phyloP scores from a whole-genome alignment of 2,329 filamentous ascomycete species.

The Aspergillus piperis region DNA sequence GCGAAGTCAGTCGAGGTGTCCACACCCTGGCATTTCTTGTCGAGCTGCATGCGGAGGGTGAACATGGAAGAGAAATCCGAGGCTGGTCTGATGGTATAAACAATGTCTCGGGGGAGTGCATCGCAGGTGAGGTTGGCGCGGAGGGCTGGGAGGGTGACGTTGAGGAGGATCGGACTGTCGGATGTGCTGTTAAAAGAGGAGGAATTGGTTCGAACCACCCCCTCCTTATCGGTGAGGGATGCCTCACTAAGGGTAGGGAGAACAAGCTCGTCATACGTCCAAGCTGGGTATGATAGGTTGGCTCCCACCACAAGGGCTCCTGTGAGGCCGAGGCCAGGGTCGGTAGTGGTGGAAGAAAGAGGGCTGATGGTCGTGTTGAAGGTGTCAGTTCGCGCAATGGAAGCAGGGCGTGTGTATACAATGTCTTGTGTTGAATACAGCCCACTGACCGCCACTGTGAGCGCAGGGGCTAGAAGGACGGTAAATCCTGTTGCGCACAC shows the following conservation, averaged over 20 bases:
- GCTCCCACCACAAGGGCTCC: conserved; percentile 28
- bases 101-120: not conserved
- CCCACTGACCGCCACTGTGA: conserved; percentile 19
- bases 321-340: conserved; percentile 27
- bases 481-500: conserved; percentile 18
- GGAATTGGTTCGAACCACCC: not conserved
- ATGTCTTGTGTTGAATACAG: conserved; percentile 17
- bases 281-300: conserved; percentile 33
- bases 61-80: not conserved
- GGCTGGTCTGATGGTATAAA: not conserved
- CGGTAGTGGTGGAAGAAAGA: conserved; percentile 12
- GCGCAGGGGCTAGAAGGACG: conserved; percentile 16
- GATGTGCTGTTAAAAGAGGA: not conserved
- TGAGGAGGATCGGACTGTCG: not conserved
- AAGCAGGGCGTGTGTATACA: not conserved
- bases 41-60: not conserved
- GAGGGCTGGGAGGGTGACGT: conserved; percentile 3
- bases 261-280: conserved; percentile 34
- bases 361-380: conserved; percentile 1
- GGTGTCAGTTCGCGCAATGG: conserved; percentile 16
- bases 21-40: not conserved
- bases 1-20: not conserved
- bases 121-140: conserved; percentile 4
- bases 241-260: conserved; percentile 20
- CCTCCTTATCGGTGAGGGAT: conserved; percentile 18